phyloP scores from a whole-genome alignment of 2,329 filamentous ascomycete genomes.

The Endoconidiophora polonica region DNA sequence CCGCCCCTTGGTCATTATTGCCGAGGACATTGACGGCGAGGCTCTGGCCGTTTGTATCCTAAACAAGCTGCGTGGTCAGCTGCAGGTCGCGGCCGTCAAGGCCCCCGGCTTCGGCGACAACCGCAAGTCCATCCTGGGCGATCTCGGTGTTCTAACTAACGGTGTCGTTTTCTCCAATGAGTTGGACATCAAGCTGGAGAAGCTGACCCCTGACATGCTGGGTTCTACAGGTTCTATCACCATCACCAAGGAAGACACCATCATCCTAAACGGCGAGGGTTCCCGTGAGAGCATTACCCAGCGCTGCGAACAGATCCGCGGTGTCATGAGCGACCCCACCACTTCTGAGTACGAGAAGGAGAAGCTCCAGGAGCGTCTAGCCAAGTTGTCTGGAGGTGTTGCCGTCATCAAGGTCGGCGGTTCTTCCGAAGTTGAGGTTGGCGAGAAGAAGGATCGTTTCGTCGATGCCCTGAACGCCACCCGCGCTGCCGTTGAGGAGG shows the following conservation, averaged over 20 bases:
- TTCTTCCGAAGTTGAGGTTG: conserved; percentile 93
- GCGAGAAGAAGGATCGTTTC: conserved; percentile 99
- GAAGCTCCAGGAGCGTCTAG: conserved; percentile 99
- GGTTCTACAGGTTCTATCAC: conserved; percentile 96
- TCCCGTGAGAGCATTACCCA: conserved; percentile 85
- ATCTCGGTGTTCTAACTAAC: conserved; percentile 90
- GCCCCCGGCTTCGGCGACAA: conserved; percentile 98
- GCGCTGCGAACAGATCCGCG: conserved; percentile 97
- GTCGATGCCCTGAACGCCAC: conserved; percentile 97
- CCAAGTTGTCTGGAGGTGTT: conserved; percentile 96
- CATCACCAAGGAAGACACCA: conserved; percentile 99
- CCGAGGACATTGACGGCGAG: conserved; percentile 97
- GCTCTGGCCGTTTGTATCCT: conserved; percentile 97
- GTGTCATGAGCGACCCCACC: conserved; percentile 80
- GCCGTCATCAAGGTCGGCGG: conserved; percentile 99
- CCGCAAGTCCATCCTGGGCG: conserved; percentile 98
- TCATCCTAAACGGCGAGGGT: conserved; percentile 92
- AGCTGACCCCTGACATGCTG: conserved; percentile 88
- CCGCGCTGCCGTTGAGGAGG: conserved; percentile 94
- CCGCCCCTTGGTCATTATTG: conserved; percentile 92
- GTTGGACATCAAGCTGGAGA: conserved; percentile 98
- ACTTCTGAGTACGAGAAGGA: conserved; percentile 99
- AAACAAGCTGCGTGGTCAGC: conserved; percentile 99
- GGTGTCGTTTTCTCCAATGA: conserved; percentile 96
- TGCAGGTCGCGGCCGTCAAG: conserved; percentile 97